A percentile compares a stretch with the other conserved stretches of the same genome.
These are phyloP conservation scores for Scheffersomyces lignosus DNA, from an alignment of 805 yeast species.

Conservation along the genomic window DNA sequence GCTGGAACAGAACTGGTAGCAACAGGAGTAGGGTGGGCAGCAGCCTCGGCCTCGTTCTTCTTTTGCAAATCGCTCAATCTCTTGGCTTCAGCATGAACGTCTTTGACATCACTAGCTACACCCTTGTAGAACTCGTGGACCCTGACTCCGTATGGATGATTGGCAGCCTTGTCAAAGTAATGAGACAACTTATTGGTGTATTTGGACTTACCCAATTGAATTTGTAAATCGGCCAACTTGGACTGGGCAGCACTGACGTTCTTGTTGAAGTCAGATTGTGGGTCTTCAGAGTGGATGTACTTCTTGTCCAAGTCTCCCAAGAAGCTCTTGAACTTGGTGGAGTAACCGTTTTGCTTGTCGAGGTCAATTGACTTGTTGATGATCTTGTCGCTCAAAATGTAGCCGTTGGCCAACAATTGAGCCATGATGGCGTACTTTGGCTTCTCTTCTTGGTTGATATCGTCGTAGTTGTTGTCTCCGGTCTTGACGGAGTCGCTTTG, in stretches of 20 bases:
- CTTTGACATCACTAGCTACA: conserved; percentile 54
- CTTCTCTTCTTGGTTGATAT: conserved; percentile 71
- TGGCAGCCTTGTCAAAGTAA: conserved; percentile 48
- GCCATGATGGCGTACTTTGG: conserved; percentile 77
- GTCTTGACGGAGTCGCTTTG: conserved; percentile 18
- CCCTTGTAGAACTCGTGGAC: conserved; percentile 60
- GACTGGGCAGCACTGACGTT: conserved; percentile 28
- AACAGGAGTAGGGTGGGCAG: background rate
- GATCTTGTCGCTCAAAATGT: conserved; percentile 60
- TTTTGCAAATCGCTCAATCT: conserved; percentile 65
- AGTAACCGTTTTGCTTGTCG: conserved; percentile 64
- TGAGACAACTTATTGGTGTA: conserved; percentile 37
- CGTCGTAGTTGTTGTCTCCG: conserved; percentile 39
- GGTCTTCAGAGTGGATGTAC: conserved; percentile 57
- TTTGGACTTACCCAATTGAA: conserved; percentile 30
- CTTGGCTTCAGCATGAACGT: conserved; percentile 73
- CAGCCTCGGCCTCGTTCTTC: conserved; percentile 14
- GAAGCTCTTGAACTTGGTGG: conserved; percentile 57
- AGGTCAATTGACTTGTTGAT: conserved; percentile 60
- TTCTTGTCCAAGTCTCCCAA: conserved; percentile 55
- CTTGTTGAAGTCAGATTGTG: conserved; percentile 40
- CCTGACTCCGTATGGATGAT: conserved; percentile 54
- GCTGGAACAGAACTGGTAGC: background rate
- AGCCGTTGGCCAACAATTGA: conserved; percentile 74
- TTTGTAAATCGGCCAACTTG: conserved; percentile 31